Conservation (phyloP, 139 green algal genomes). For the Ettlia oleoabundans region DNA sequence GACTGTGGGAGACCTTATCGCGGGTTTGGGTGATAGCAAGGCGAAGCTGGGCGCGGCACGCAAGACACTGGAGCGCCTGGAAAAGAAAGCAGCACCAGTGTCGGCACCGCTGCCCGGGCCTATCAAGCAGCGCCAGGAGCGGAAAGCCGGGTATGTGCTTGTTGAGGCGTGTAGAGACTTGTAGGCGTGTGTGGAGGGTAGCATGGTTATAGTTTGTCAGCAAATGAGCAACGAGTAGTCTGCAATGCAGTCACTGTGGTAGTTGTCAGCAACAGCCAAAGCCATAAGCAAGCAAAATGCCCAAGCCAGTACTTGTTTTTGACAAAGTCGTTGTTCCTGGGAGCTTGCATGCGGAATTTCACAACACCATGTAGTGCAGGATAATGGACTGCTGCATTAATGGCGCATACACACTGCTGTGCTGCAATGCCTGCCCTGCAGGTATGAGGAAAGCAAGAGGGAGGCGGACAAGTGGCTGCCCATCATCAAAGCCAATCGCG, state of each 20-base stretch:
- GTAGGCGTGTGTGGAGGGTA: too few species aligned
- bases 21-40: conserved; percentile 45
- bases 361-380: too few species aligned
- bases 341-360: too few species aligned
- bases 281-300: too few species aligned
- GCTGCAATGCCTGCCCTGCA: background rate
- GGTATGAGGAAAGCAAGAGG: conserved; percentile 81
- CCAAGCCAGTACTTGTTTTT: too few species aligned
- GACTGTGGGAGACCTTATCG: conserved; percentile 78
- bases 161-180: too few species aligned
- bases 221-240: too few species aligned
- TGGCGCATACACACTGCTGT: background rate
- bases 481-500: conserved; percentile 93
- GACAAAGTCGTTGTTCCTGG: too few species aligned
- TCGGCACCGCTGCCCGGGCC: conserved; percentile 66
- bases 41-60: conserved; percentile 59
- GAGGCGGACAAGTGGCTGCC: conserved; percentile 90
- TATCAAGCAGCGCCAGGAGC: conserved; percentile 72
- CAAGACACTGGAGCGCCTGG: conserved; percentile 75
- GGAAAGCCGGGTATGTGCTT: conserved; percentile 69
- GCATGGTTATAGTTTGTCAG: too few species aligned
- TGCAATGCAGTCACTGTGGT: too few species aligned
- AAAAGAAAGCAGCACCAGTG: conserved; percentile 52
- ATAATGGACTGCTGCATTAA: background rate
- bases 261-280: too few species aligned